Evolutionary conservation across 2,329 filamentous ascomycete species (phyloP).

Genomic region (Blastomyces parvus): DNA sequence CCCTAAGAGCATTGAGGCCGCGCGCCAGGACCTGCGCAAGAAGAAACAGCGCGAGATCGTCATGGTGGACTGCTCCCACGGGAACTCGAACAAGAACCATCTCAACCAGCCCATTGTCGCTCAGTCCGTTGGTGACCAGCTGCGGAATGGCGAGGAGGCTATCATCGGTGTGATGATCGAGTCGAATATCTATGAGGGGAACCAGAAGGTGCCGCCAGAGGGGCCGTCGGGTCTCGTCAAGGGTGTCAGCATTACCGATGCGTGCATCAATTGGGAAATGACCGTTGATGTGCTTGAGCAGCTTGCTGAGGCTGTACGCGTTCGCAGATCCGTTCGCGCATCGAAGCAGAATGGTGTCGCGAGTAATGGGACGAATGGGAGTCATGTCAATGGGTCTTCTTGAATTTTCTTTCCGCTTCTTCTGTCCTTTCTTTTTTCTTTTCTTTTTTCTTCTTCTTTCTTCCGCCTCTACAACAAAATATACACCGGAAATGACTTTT

Average conservation of each 20-base stretch:
- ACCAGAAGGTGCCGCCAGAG: constrained; percentile 78
- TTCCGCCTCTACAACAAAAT: not conserved
- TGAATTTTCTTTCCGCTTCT: constrained; percentile 2
- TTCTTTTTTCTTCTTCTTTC: not conserved
- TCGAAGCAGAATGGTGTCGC: constrained; percentile 17
- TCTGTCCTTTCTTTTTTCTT: not conserved
- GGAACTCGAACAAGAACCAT: constrained; percentile 96
- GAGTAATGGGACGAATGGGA: constrained; percentile 11
- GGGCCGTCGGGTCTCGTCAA: constrained; percentile 70
- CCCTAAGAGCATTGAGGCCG: constrained; percentile 66
- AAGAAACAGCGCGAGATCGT: constrained; percentile 81
- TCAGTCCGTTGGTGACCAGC: constrained; percentile 68
- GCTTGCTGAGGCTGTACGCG: constrained; percentile 72
- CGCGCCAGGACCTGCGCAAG: constrained; percentile 66
- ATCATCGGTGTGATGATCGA: constrained; percentile 99
- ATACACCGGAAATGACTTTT: not conserved
- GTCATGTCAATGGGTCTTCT: not conserved
- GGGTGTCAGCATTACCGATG: constrained; percentile 90
- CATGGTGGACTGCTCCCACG: constrained; percentile 98
- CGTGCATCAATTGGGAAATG: constrained; percentile 86
- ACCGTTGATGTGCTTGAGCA: constrained; percentile 75
- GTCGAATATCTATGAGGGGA: constrained; percentile 88
- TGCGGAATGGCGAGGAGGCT: constrained; percentile 73
- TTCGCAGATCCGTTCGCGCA: constrained; percentile 50
- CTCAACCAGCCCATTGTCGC: constrained; percentile 94